These are phyloP conservation scores for Russula abietina DNA, from an alignment of 768 basidiomycete species.

Conservation along the genomic window DNA sequence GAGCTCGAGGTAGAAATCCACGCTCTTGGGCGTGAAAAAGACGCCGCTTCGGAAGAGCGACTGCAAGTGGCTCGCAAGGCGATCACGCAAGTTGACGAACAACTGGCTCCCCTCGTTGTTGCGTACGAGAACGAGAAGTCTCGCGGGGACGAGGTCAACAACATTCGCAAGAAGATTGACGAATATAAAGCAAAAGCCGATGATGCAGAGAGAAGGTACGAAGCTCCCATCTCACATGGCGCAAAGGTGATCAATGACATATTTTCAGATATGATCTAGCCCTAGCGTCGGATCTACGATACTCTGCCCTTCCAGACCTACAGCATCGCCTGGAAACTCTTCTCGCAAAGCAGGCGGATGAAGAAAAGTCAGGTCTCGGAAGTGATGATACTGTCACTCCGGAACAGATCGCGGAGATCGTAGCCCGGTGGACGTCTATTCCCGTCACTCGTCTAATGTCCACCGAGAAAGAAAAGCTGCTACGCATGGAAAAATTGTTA, in stretches of 20 bases:
- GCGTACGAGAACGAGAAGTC: conserved; percentile 85
- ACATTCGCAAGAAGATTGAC: conserved; percentile 75
- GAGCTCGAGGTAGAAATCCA: conserved; percentile 94
- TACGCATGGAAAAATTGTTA: conserved; percentile 82
- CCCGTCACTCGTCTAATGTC: conserved; percentile 83
- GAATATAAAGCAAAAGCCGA: conserved; percentile 88
- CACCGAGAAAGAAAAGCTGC: conserved; percentile 85
- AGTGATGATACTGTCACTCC: conserved; percentile 70
- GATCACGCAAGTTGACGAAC: conserved; percentile 78
- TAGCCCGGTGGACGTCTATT: conserved; percentile 91
- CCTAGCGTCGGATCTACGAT: conserved; percentile 82
- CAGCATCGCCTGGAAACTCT: conserved; percentile 62
- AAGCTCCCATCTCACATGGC: background rate
- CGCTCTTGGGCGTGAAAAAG: conserved; percentile 89
- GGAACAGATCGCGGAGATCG: conserved; percentile 91
- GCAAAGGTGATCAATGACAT: conserved; percentile 17
- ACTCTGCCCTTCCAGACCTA: conserved; percentile 88
- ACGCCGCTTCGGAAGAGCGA: conserved; percentile 79
- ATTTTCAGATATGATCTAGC: conserved; percentile 44
- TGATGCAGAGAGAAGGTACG: conserved; percentile 80
- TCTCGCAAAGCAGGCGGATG: conserved; percentile 64
- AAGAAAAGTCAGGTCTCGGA: conserved; percentile 53
- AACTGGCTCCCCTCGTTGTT: conserved; percentile 74
- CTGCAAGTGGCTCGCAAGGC: conserved; percentile 66
- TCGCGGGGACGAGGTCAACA: conserved; percentile 73